Percentiles rank a stretch among this genome's conserved stretches.
Conservation (phyloP, 2,329 filamentous ascomycete species). For the Fusarium metavorans region DNA sequence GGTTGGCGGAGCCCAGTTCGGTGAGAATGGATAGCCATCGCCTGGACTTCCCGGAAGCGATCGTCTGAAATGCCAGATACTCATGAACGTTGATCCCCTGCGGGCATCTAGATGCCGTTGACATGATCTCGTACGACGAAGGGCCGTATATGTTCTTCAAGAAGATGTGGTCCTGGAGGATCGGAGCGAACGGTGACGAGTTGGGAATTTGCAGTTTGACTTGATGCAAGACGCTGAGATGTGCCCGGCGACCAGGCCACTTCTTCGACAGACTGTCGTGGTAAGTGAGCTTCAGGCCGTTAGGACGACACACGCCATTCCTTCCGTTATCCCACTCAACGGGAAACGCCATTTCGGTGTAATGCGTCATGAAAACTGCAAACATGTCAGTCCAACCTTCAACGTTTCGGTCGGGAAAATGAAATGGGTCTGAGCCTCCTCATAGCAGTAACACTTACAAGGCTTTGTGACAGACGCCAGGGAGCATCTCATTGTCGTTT, state of each 20-base stretch:
- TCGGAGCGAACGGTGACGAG: conserved; percentile 30
- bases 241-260: conserved; percentile 36
- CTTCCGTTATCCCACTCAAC: conserved; percentile 45
- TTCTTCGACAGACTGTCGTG: conserved; percentile 22
- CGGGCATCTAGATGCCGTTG: conserved; percentile 64
- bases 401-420: too few relatives aligned
- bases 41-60: conserved; percentile 60
- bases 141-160: conserved; percentile 51
- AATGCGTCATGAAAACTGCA: conserved; percentile 45
- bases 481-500: conserved; percentile 33
- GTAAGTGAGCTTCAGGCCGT: conserved; percentile 37
- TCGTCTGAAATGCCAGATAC: conserved; percentile 62
- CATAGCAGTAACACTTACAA: conserved; percentile 39
- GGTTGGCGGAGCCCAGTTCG: conserved; percentile 63
- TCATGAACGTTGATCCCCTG: conserved; percentile 62
- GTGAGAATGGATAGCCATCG: conserved; percentile 63
- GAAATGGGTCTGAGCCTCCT: neutral
- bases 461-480: conserved; percentile 47
- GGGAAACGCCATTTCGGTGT: conserved; percentile 41
- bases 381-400: neutral
- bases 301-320: conserved; percentile 41
- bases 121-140: conserved; percentile 66
- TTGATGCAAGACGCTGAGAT: conserved; percentile 35
- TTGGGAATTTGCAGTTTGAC: conserved; percentile 37
- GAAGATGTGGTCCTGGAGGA: conserved; percentile 30